Conservation (phyloP, 2,329 filamentous ascomycete species). For the Teratosphaeria destructans region DNA sequence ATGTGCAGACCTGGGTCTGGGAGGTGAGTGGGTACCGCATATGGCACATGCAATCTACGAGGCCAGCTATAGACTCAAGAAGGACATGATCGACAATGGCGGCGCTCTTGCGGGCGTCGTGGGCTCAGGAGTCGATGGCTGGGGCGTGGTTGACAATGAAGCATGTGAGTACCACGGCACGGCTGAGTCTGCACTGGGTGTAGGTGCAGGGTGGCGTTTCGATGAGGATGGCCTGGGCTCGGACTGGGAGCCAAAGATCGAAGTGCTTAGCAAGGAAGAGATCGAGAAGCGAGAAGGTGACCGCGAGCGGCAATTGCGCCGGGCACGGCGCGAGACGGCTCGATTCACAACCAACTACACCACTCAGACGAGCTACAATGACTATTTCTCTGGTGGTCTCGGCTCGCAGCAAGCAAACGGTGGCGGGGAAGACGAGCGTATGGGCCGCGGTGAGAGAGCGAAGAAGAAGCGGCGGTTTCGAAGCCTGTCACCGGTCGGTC, state of each 20-base stretch:
- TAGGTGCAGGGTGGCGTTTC: slow-evolving; percentile 91
- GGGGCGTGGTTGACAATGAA: slow-evolving; percentile 76
- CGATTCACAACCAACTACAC: slow-evolving; percentile 47
- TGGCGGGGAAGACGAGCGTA: slow-evolving; percentile 55
- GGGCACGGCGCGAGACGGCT: slow-evolving; percentile 81
- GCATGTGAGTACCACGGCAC: slow-evolving; percentile 51
- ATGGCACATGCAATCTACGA: slow-evolving; percentile 97
- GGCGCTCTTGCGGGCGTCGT: slow-evolving; percentile 51
- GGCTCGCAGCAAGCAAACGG: slow-evolving; percentile 30
- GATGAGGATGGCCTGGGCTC: slow-evolving; percentile 74
- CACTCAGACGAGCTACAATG: slow-evolving; percentile 35
- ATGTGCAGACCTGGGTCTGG: slow-evolving; percentile 79
- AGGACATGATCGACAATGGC: slow-evolving; percentile 88
- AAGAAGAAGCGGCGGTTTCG: slow-evolving; percentile 93
- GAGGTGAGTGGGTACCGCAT: slow-evolving; percentile 86
- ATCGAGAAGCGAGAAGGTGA: slow-evolving; percentile 96
- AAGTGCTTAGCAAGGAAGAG: slow-evolving; percentile 75
- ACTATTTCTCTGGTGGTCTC: slow-evolving; percentile 47
- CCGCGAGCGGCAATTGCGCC: slow-evolving; percentile 77
- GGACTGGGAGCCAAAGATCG: slow-evolving; percentile 43
- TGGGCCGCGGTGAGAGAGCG: slow-evolving; percentile 82
- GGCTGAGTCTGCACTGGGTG: slow-evolving; percentile 31
- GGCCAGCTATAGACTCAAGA: slow-evolving; percentile 82
- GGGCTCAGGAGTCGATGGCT: slow-evolving; percentile 56
- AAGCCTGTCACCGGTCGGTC: slow-evolving; percentile 71